phyloP scores from a whole-genome alignment of 176 grass and related monocot genomes.

The Aegilops sharonensis region DNA sequence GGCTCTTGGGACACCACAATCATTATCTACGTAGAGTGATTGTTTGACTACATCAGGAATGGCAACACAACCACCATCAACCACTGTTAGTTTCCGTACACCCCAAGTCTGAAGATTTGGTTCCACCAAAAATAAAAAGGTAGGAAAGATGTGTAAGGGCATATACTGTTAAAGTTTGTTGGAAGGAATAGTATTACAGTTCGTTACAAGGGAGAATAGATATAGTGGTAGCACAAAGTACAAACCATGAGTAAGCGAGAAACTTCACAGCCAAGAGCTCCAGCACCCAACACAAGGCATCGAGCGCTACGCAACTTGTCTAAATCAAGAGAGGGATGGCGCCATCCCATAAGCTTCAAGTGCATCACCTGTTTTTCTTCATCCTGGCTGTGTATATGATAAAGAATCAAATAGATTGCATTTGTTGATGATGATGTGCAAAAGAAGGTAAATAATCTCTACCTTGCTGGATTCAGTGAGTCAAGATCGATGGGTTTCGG shows the following conservation, averaged over 20 bases:
- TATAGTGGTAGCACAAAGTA: constrained; percentile 10
- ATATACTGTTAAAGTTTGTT: background rate
- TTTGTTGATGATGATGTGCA: background rate
- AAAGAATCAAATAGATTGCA: constrained; percentile 18
- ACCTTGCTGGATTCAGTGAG: constrained; percentile 79
- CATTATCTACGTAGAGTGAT: constrained; percentile 74
- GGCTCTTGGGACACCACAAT: constrained; percentile 72
- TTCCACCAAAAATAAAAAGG: constrained; percentile 14
- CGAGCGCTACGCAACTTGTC: constrained; percentile 40
- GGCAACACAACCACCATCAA: constrained; percentile 58
- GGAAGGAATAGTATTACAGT: background rate
- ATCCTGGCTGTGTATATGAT: constrained; percentile 45
- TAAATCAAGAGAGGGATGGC: constrained; percentile 71
- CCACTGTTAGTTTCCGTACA: constrained; percentile 67
- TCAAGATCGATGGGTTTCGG: constrained; percentile 45
- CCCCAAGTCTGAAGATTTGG: constrained; percentile 68
- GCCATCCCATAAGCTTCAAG: constrained; percentile 97
- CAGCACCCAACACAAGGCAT: constrained; percentile 77
- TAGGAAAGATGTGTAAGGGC: background rate
- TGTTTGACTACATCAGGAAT: constrained; percentile 72
- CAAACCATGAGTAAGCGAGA: constrained; percentile 79
- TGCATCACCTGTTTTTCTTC: constrained; percentile 72
- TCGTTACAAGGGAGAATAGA: background rate
- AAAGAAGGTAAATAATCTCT: background rate
- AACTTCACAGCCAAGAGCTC: constrained; percentile 86